Percentiles rank a stretch among this genome's conserved stretches.
phyloP scores from a whole-genome alignment of 768 basidiomycete genomes.

The Mrakia gelida region DNA sequence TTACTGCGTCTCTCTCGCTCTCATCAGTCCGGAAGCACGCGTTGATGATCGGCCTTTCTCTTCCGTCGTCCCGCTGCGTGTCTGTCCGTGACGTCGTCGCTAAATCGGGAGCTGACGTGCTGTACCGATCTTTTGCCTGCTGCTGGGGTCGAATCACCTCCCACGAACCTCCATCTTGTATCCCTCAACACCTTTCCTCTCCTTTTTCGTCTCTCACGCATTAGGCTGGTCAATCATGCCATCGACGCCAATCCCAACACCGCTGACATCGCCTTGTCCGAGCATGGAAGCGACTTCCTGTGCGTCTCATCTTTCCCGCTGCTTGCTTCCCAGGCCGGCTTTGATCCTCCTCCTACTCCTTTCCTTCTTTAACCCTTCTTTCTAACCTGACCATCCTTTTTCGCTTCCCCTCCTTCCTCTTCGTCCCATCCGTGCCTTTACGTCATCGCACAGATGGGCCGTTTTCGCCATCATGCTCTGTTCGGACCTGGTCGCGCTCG shows the following conservation, averaged over 20 bases:
- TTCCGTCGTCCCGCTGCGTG: no score
- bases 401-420: slow-evolving; percentile 1
- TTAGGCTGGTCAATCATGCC: slow-evolving; percentile 41
- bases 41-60: no score
- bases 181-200: not conserved
- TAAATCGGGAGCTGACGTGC: no score
- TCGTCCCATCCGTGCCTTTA: slow-evolving; percentile 1
- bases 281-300: not conserved
- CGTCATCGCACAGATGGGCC: slow-evolving; percentile 54
- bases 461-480: slow-evolving; percentile 54
- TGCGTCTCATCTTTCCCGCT: slow-evolving; percentile 8
- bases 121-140: no score
- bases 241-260: slow-evolving; percentile 39
- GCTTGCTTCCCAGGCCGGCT: no score
- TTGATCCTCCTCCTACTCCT: not conserved
- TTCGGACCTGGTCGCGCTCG: slow-evolving; percentile 47
- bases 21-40: no score
- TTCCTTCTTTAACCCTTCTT: not conserved
- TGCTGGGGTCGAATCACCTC: no score
- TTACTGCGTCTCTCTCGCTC: no score
- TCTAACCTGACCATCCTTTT: not conserved
- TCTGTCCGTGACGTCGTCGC: no score
- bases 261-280: slow-evolving; percentile 21
- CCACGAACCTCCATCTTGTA: not conserved
- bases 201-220: not conserved